Percentiles rank a stretch among this genome's conserved stretches.
Evolutionary conservation across 148 eudicot species (phyloP).

Genomic region (Nyssa sinensis): DNA sequence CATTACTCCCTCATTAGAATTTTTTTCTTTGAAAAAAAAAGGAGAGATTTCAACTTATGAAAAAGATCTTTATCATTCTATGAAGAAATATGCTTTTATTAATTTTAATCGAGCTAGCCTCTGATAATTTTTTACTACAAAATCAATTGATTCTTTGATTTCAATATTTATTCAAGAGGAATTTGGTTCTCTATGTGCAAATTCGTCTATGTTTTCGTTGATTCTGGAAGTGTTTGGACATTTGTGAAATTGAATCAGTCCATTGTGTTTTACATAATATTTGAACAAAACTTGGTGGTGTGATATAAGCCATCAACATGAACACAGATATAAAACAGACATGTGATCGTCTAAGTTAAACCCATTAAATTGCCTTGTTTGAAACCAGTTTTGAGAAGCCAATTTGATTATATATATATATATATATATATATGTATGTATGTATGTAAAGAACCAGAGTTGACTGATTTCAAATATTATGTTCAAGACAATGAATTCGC

Average conservation of each 20-base stretch:
- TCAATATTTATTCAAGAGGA: not conserved
- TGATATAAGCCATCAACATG: not conserved
- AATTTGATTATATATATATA: too few species aligned
- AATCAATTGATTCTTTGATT: too few species aligned
- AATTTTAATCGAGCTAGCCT: not conserved
- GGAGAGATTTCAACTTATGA: not conserved
- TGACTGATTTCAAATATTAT: not conserved
- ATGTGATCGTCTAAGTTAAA: not conserved
- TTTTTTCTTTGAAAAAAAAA: not conserved
- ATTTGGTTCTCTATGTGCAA: not conserved
- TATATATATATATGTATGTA: not conserved
- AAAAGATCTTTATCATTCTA: not conserved
- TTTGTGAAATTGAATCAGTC: not conserved
- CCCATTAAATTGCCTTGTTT: not conserved
- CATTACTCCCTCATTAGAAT: not conserved
- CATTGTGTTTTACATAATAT: too few species aligned
- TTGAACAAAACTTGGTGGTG: not conserved
- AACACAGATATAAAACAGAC: not conserved
- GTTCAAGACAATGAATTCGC: too few species aligned
- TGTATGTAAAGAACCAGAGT: not conserved
- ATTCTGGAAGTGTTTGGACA: not conserved
- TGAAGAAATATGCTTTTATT: not conserved
- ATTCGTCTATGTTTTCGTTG: not conserved
- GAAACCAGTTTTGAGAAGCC: not conserved
- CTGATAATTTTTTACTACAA: too few species aligned